phyloP scores from a whole-genome alignment of 768 basidiomycete species.

The Neoboletus brunneissimus region DNA sequence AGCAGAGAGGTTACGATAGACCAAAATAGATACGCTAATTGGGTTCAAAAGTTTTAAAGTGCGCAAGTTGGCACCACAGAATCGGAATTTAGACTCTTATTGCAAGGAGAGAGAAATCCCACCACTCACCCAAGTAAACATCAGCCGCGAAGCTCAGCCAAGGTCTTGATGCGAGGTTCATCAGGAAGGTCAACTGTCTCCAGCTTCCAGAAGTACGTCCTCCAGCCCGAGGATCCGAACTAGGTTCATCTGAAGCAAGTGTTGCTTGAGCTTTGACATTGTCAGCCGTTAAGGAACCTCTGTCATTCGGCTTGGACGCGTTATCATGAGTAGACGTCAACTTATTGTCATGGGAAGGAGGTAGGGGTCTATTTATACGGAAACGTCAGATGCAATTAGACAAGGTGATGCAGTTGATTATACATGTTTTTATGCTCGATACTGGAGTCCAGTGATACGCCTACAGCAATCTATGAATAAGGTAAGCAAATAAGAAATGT shows the following conservation, averaged over 20 bases:
- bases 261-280: background rate
- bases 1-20: slow-evolving; percentile 77
- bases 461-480: slow-evolving; percentile 21
- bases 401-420: slow-evolving; percentile 41
- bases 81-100: slow-evolving; percentile 6
- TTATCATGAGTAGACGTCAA: background rate
- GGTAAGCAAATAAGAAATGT: background rate
- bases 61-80: background rate
- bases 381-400: slow-evolving; percentile 25
- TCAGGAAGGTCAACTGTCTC: background rate
- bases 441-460: slow-evolving; percentile 26
- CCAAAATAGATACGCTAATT: slow-evolving; percentile 75
- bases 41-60: background rate
- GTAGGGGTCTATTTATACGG: slow-evolving; percentile 19
- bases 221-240: background rate
- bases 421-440: slow-evolving; percentile 41
- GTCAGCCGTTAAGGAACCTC: background rate
- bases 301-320: background rate
- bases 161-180: slow-evolving; percentile 4
- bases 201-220: background rate
- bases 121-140: slow-evolving; percentile 52
- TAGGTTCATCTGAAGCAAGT: background rate
- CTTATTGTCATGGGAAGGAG: slow-evolving; percentile 8
- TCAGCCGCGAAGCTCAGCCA: slow-evolving; percentile 41
- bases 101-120: background rate